These are phyloP conservation scores for Leccinum variicolor DNA, from an alignment of 768 basidiomycete genomes.

Conservation along the genomic window DNA sequence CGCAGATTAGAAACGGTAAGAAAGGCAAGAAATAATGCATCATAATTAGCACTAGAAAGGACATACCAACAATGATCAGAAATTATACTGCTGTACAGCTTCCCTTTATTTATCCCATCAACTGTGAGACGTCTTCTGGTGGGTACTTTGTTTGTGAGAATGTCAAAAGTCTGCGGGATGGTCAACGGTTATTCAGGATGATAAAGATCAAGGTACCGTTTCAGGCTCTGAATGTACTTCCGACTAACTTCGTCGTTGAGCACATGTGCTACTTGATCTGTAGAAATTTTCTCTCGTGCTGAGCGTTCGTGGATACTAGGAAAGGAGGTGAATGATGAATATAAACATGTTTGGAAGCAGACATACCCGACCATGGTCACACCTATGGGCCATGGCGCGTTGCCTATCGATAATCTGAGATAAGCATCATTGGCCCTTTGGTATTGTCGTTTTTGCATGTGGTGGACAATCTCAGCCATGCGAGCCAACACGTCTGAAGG, in stretches of 20 bases:
- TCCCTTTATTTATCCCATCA: constrained; percentile 67
- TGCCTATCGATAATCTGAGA: constrained; percentile 94
- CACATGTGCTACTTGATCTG: constrained; percentile 96
- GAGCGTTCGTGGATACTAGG: constrained; percentile 93
- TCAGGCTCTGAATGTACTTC: constrained; percentile 97
- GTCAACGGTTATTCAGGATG: constrained; percentile 1
- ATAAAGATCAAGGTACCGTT: constrained; percentile 56
- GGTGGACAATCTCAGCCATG: constrained; percentile 90
- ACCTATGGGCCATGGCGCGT: constrained; percentile 99
- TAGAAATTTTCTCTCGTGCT: constrained; percentile 96
- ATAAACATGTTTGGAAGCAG: neutral
- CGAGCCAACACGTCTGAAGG: constrained; percentile 80
- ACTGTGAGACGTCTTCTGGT: constrained; percentile 84
- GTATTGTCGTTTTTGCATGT: constrained; percentile 96
- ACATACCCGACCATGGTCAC: constrained; percentile 98
- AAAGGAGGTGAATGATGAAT: neutral
- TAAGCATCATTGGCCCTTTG: constrained; percentile 97
- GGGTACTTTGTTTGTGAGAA: constrained; percentile 97
- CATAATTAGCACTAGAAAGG: constrained; percentile 1
- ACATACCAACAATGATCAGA: constrained; percentile 6
- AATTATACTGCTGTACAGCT: neutral
- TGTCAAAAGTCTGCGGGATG: constrained; percentile 68
- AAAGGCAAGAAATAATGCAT: constrained; percentile 20
- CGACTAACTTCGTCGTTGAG: constrained; percentile 98
- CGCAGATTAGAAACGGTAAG: constrained; percentile 36